phyloP scores from a whole-genome alignment of 225 moss, liverwort and hornwort species.

The Pseudoscleropodium purum region DNA sequence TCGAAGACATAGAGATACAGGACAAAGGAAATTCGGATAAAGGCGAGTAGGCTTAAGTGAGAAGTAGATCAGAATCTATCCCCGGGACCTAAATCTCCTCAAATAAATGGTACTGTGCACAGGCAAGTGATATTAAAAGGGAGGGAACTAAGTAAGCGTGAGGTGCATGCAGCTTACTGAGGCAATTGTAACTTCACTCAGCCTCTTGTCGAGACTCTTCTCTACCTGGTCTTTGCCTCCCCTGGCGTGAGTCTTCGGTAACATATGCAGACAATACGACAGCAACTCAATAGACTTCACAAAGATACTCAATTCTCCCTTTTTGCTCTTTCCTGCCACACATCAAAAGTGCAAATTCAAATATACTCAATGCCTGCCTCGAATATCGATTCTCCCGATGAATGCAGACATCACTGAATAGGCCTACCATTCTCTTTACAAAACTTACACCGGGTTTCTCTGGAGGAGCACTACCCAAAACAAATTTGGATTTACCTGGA shows the following conservation, averaged over 20 bases:
- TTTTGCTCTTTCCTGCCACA: constrained; percentile 61
- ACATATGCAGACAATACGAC: constrained; percentile 89
- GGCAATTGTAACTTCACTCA: constrained; percentile 27
- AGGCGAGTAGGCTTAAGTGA: neutral
- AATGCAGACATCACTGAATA: neutral
- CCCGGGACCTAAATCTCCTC: neutral
- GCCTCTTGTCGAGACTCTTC: constrained; percentile 42
- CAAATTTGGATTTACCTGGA: constrained; percentile 31
- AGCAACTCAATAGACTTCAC: constrained; percentile 70
- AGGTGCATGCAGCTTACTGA: constrained; percentile 34
- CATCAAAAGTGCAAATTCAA: neutral
- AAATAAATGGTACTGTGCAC: neutral
- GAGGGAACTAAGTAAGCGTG: neutral
- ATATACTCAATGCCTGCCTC: neutral
- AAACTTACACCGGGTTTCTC: neutral
- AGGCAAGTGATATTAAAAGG: neutral
- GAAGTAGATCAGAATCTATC: neutral
- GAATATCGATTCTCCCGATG: neutral
- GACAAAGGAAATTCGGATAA: neutral
- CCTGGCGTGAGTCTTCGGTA: constrained; percentile 63
- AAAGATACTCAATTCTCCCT: constrained; percentile 81
- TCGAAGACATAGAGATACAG: neutral
- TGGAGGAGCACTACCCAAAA: neutral
- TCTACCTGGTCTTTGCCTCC: constrained; percentile 58
- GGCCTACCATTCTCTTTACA: neutral